Evolutionary conservation across 495 filamentous ascomycete genomes (phyloP).

Genomic region (Physcia stellaris): DNA sequence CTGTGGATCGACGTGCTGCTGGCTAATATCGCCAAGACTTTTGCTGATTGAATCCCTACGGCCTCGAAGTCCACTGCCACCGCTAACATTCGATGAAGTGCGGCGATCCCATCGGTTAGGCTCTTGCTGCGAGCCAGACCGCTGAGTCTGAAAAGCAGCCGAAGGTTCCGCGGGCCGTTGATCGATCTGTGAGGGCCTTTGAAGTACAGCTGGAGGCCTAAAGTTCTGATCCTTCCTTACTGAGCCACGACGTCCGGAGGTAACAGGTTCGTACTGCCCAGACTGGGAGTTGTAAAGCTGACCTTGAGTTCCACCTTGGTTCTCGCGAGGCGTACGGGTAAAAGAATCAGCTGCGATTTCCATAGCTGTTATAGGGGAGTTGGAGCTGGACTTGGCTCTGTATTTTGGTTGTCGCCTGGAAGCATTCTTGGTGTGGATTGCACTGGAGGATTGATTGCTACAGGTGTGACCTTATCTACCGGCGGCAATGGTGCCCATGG

Average conservation of each 20-base stretch:
- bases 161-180: slow-evolving; percentile 75
- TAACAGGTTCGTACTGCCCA: slow-evolving; percentile 83
- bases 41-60: slow-evolving; percentile 42
- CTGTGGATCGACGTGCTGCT: slow-evolving; percentile 13
- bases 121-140: slow-evolving; percentile 50
- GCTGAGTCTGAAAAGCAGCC: slow-evolving; percentile 75
- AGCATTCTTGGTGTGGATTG: slow-evolving; percentile 17
- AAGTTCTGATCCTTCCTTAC: slow-evolving; percentile 50
- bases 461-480: slow-evolving; percentile 64
- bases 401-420: slow-evolving; percentile 23
- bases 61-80: slow-evolving; percentile 62
- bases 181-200: slow-evolving; percentile 47
- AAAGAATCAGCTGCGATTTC: slow-evolving; percentile 95
- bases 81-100: slow-evolving; percentile 90
- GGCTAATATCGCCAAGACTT: slow-evolving; percentile 25
- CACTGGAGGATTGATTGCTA: slow-evolving; percentile 31
- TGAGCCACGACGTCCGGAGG: slow-evolving; percentile 56
- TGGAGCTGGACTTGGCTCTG: slow-evolving; percentile 25
- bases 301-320: slow-evolving; percentile 43
- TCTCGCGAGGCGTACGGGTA: slow-evolving; percentile 71
- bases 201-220: slow-evolving; percentile 67
- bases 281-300: slow-evolving; percentile 92
- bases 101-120: slow-evolving; percentile 57
- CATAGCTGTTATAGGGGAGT: slow-evolving; percentile 41
- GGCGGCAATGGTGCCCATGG: slow-evolving; percentile 83